Evolutionary conservation across 495 filamentous ascomycete species (phyloP).

Genomic region (Astrothelium macrocarpum): DNA sequence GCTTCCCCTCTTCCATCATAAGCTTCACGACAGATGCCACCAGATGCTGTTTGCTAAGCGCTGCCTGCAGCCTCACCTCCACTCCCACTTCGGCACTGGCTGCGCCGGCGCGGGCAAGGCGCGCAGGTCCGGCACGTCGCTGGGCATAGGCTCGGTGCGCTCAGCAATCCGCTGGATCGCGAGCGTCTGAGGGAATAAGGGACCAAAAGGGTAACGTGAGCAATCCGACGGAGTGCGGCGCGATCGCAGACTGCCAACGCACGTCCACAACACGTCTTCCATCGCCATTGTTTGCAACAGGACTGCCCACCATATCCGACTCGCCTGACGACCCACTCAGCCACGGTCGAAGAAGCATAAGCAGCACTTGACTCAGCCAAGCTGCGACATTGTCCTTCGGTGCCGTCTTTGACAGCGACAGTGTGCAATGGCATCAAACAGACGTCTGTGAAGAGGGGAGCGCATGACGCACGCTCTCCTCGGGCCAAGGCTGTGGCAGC

Average conservation of each 20-base stretch:
- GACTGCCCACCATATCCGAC: neutral
- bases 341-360: neutral
- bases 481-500: neutral
- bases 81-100: too few relatives aligned
- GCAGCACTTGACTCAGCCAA: neutral
- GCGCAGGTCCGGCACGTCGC: too few relatives aligned
- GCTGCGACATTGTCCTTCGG: too few relatives aligned
- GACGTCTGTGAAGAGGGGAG: neutral
- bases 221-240: neutral
- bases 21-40: too few relatives aligned
- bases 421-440: neutral
- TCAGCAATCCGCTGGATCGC: too few relatives aligned
- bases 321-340: neutral
- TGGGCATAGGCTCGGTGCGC: too few relatives aligned
- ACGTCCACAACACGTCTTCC: neutral
- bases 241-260: neutral
- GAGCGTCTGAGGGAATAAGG: too few relatives aligned
- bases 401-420: too few relatives aligned
- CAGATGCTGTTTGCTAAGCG: neutral
- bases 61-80: neutral
- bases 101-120: too few relatives aligned
- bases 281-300: neutral
- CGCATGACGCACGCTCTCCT: neutral
- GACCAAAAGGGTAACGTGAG: neutral
- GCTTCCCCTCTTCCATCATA: slow-evolving; percentile 5